phyloP scores from a whole-genome alignment of 257 asterid genomes.

The Solanum ossicruentum region DNA sequence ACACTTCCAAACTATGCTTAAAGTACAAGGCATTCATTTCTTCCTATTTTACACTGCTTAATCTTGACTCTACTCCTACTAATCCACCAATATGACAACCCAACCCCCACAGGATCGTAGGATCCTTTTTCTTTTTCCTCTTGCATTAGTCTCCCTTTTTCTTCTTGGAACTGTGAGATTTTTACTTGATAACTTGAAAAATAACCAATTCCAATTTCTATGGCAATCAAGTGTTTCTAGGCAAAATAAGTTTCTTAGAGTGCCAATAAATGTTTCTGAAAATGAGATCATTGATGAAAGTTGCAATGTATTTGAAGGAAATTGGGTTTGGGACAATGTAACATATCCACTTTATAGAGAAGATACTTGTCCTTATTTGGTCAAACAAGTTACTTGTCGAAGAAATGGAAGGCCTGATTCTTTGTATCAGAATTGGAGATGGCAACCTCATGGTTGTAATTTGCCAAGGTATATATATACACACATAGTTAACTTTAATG shows the following conservation, averaged over 20 bases:
- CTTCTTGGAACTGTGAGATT: conserved; percentile 46
- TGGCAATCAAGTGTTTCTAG: conserved; percentile 11
- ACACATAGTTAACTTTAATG: not conserved
- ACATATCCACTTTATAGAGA: conserved; percentile 62
- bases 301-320: conserved; percentile 70
- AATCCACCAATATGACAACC: conserved; percentile 21
- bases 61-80: not conserved
- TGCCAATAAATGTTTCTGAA: conserved; percentile 40
- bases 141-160: conserved; percentile 44
- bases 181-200: conserved; percentile 33
- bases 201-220: conserved; percentile 13
- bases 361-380: conserved; percentile 58
- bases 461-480: conserved; percentile 49
- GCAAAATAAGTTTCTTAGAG: conserved; percentile 8
- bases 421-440: conserved; percentile 76
- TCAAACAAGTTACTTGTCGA: conserved; percentile 68
- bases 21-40: conserved; percentile 21
- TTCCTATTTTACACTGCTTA: conserved; percentile 1
- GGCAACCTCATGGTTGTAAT: conserved; percentile 73
- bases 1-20: conserved; percentile 22
- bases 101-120: conserved; percentile 19
- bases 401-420: conserved; percentile 80
- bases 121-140: conserved; percentile 38
- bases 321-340: conserved; percentile 60
- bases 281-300: conserved; percentile 51